Evolutionary conservation across 2,329 filamentous ascomycete genomes (phyloP), one percentile per base, ranked within the genome.

Genomic region (Colletotrichum camelliae): DNA sequence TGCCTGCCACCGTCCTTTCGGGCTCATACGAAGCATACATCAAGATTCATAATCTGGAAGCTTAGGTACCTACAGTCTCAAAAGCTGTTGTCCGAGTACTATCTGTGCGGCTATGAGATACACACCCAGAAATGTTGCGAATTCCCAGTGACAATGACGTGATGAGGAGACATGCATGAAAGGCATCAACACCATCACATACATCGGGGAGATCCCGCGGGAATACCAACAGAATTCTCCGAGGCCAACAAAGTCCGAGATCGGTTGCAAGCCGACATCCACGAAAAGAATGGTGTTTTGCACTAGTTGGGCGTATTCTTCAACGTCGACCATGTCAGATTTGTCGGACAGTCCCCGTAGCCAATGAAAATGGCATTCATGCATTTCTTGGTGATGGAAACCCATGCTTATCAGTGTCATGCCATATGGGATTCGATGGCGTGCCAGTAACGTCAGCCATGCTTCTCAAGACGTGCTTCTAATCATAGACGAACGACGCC

Each of bases 301-400:
- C 52, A n/a, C 12, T 12, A 16, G 52, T 27, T 57, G 18, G 24
- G 24, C 12, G 13, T 27, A 16, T 16, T 27, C 21, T 57, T 43
- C 1, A 43, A 43, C 9, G 18, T 43, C n/a, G 18, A n/a, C n/a
- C 18, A n/a, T 43, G 10, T n/a, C 18, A 43, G 39, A 43, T 2
- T 10, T 43, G 39, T n/a, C 39, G 39, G 39, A n/a, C 18, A 43
- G 39, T 43, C 39, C 8, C 18, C 18, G 18, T 43, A 10, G 39
- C 39, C 39, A 43, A 43, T 43, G 39, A n/a, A 9, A 43, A n/a
- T 8, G 39, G 39, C 39, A n/a, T n/a, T 12, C 39, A 43, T 10
- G 39, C 39, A 8, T 43, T 0, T 43, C 18, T 0, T 0, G 39
- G 18, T n/a, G 39, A 10, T 43, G 9, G 0, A 12, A n/a, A 10